These are phyloP conservation scores for Xylaria acuta DNA, from an alignment of 495 filamentous ascomycete genomes.

Conservation along the genomic window DNA sequence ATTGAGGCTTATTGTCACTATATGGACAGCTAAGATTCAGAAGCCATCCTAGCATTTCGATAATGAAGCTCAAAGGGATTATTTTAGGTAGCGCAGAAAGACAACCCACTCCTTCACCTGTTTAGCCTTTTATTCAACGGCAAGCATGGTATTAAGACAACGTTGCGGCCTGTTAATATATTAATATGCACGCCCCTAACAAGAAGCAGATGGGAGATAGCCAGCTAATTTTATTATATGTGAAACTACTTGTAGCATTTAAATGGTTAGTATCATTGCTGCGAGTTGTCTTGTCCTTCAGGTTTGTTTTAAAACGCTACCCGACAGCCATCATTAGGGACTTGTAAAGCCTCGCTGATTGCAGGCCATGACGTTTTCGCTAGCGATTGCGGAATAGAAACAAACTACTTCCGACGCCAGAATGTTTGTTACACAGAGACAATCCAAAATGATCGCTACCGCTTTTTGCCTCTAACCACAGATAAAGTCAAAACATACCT, in stretches of 20 bases:
- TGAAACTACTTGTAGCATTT: not conserved
- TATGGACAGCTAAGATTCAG: not conserved
- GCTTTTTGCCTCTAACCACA: not conserved
- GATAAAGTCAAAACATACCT: not conserved
- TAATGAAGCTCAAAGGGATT: not conserved
- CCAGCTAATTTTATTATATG: not conserved
- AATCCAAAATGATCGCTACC: not conserved
- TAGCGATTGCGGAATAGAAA: not conserved
- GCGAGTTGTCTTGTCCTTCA: not conserved
- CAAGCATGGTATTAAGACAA: not conserved
- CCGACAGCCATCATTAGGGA: not conserved
- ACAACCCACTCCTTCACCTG: not conserved
- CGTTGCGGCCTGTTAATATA: not conserved
- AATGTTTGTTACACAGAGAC: not conserved
- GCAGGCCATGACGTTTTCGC: not conserved
- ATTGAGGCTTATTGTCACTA: not conserved
- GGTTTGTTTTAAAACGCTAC: not conserved
- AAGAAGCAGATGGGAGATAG: not conserved
- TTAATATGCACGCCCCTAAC: not conserved
- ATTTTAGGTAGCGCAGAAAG: not conserved
- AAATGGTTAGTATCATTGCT: not conserved
- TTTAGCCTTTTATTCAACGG: not conserved
- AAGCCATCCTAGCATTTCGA: not conserved
- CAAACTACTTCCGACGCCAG: not conserved
- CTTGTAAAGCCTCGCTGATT: not conserved